These are phyloP conservation scores for Oryza brachyantha DNA, from an alignment of 176 grass and related monocot genomes.

Conservation along the genomic window DNA sequence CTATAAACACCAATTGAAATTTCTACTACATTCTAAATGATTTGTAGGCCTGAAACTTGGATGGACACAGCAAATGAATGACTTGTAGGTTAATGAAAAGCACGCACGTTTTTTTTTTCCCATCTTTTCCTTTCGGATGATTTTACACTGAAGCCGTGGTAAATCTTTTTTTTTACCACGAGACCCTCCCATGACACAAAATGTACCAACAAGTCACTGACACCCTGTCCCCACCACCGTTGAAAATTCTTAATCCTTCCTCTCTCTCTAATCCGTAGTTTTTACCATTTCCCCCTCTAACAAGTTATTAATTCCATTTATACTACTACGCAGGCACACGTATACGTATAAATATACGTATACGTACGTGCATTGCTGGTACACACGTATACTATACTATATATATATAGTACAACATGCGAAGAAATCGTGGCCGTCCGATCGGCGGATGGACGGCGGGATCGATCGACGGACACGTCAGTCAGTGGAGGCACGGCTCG, in stretches of 20 bases:
- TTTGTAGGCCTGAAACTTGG: no score
- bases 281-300: slow-evolving; percentile 24
- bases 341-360: no score
- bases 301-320: slow-evolving; percentile 48
- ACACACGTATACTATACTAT: slow-evolving; percentile 4
- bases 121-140: not conserved
- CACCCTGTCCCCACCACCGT: not conserved
- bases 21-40: no score
- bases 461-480: no score
- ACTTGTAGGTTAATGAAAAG: slow-evolving; percentile 4
- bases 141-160: not conserved
- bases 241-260: not conserved
- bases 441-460: not conserved
- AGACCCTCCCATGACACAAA: slow-evolving; percentile 1
- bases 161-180: not conserved
- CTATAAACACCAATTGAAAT: no score
- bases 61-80: not conserved
- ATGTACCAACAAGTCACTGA: slow-evolving; percentile 30
- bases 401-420: slow-evolving; percentile 18
- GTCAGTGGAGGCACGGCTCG: slow-evolving; percentile 45
- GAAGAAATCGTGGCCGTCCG: not conserved
- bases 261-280: not conserved
- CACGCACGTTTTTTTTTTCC: not conserved
- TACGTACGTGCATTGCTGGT: not conserved
- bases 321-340: slow-evolving; percentile 21